Evolutionary conservation across 768 basidiomycete species (phyloP).

Genomic region (Kwoniella pini): DNA sequence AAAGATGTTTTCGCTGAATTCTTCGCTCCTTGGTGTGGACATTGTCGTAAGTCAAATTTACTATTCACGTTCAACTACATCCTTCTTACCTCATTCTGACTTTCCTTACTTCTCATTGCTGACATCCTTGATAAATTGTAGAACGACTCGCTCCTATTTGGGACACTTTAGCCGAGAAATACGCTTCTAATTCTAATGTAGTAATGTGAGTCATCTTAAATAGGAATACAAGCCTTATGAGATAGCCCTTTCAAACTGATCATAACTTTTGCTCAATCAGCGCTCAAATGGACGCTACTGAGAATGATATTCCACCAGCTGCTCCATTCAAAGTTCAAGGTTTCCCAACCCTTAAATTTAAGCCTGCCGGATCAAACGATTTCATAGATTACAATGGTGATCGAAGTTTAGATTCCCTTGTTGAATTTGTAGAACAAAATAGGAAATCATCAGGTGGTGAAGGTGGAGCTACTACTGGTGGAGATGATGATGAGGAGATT

Average conservation of each 20-base stretch:
- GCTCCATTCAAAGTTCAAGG: constrained; percentile 82
- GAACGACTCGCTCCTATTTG: constrained; percentile 85
- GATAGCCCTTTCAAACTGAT: too few species aligned
- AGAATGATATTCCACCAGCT: constrained; percentile 91
- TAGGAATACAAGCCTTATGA: too few species aligned
- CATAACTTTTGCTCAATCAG: constrained; percentile 20
- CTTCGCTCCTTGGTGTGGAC: constrained; percentile 86
- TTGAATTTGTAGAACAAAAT: constrained; percentile 78
- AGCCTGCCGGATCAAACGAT: constrained; percentile 77
- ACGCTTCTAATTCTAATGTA: constrained; percentile 68
- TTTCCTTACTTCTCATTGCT: neutral
- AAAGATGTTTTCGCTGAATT: constrained; percentile 98
- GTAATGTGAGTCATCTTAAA: constrained; percentile 69
- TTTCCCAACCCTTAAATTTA: constrained; percentile 91
- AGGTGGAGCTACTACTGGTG: constrained; percentile 20
- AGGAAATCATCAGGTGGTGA: constrained; percentile 64
- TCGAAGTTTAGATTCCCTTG: constrained; percentile 73
- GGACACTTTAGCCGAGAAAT: constrained; percentile 87
- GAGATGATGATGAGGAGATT: constrained; percentile 26
- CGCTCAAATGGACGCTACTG: constrained; percentile 93
- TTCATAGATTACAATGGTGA: constrained; percentile 93
- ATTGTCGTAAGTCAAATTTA: constrained; percentile 27
- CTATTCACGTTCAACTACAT: neutral
- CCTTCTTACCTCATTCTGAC: neutral
- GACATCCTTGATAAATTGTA: constrained; percentile 3